Evolutionary conservation across 805 yeast genomes (phyloP), one percentile per base, ranked within the genome.

Genomic region (Pichia cephalocereana): DNA sequence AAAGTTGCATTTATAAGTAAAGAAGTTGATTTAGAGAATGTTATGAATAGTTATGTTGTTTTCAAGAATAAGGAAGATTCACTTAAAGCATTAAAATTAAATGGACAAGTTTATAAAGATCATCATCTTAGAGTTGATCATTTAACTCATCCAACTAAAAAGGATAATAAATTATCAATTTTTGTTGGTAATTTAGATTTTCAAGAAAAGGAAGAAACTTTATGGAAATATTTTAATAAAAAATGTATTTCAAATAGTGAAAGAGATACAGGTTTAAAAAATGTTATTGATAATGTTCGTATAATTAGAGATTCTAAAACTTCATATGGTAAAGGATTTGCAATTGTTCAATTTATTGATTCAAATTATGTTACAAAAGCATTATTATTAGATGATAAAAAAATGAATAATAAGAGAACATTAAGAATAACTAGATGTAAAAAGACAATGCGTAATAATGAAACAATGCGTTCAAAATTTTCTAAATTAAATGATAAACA

Each of bases 291-390:
- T 63, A 83, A 85, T 53, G 96, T 93, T 32, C 79, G 99, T 65
- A 76, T 93, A 43, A 77, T 93, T 34, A 80, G 99, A 62, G 99
- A 93, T 63, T 69, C 95, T 17, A 87, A 87, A 69, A 91, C 97
- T 23, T 91, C 93, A 59, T 72, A 91, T 50, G 99, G 99, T 54
- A 93, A 93, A 69, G 99, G 99, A 7, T 90, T 93, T 69, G 99
- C 96, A 7, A 86, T 90, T 63, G 89, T 93, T 36, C 98, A 91
- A 66, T 93, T 90, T 70, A 76, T 73, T 52, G 91, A 86, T 59
- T 57, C 76, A 1, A 67, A 82, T 47, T 72, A 82, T 40, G 96
- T 93, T 10, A 80, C 82, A 53, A 85, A 86, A 61, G 97, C 96
- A 0, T 66, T 93, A 46, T 67, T 88, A 50, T 69, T 87, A 52